Base-by-base conservation (phyloP, 441 rosid genomes). In the Breynia disticha region DNA sequence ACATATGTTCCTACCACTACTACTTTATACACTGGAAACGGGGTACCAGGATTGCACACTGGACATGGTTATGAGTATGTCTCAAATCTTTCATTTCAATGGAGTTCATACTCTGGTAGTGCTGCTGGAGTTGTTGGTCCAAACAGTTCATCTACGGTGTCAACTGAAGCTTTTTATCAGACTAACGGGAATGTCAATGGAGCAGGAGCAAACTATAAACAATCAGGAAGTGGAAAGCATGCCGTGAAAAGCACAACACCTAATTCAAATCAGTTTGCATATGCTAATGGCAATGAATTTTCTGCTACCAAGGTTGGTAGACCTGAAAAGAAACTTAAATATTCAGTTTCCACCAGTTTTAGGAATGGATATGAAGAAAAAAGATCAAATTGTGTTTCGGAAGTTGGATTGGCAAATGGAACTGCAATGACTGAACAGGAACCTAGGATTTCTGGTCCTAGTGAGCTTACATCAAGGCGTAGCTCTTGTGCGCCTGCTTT, bases 241-340 rank as follows among this genome's bases (percentile, higher is more conserved):
- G 74, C 85, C 21, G 50, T 42, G 46, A 78, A 67, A 70, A 60
- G 61, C 66, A 22, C 76, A 37, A 54, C 48, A 13, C 51, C 59
- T 52, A 67, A 67, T 43, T 20, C 66, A 45, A 69, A 63, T 57
- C 52, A 79, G 38, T 67, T 51, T 54, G 55, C 70, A 16, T 55
- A 71, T 20, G 41, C 67, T 44, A 63, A 68, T 45, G 61, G 55
- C 45, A 63, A 60, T 66, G 89, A 78, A 52, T 48, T 65, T 14
- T 48, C 76, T 9, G 74, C 61, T 46, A n/a, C 70, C 48, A 86
- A 78, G 68, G 61, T 66, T 11, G 61, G 77, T 46, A 72, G 82
- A 67, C 79, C 83, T 61, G 87, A 76, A 68, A 91, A 91, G 82
- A 87, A 79, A 67, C 80, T 87, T 71, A 88, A 79, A 69, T 76